Evolutionary conservation across 306 rosid species (phyloP).

Genomic region (Phaseolus lunatus): DNA sequence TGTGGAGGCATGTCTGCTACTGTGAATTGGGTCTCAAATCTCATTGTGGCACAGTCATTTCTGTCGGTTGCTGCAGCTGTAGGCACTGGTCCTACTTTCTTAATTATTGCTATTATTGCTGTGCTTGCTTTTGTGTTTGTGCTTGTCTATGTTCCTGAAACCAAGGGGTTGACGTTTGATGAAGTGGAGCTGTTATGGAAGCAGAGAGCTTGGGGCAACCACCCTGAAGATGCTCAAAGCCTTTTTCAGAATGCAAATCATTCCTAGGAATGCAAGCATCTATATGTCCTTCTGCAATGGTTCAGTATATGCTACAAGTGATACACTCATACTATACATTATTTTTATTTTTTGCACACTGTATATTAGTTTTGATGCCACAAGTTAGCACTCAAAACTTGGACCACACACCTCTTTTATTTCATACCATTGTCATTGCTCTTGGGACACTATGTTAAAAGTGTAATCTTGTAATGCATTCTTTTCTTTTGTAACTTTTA

Average conservation of each 20-base stretch:
- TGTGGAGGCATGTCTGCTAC: constrained; percentile 98
- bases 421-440: neutral
- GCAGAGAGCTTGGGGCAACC: constrained; percentile 75
- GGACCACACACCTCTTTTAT: neutral
- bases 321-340: neutral
- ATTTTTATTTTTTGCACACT: neutral
- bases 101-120: constrained; percentile 72
- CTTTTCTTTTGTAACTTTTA: too few species aligned
- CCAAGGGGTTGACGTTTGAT: constrained; percentile 89
- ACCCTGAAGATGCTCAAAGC: constrained; percentile 47
- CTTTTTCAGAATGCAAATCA: constrained; percentile 57
- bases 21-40: constrained; percentile 87
- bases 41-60: constrained; percentile 78
- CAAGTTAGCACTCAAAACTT: neutral
- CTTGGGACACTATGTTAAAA: neutral
- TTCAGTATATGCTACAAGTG: neutral
- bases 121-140: constrained; percentile 73
- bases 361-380: neutral
- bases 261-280: constrained; percentile 18
- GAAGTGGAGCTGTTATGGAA: constrained; percentile 92
- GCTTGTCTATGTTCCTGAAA: constrained; percentile 70
- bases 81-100: constrained; percentile 82
- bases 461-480: neutral
- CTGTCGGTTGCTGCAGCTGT: constrained; percentile 69
- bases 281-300: neutral